Evolutionary conservation across 495 filamentous ascomycete genomes (phyloP), one percentile per base, ranked within the genome.

Genomic region (Penicilliopsis zonata): DNA sequence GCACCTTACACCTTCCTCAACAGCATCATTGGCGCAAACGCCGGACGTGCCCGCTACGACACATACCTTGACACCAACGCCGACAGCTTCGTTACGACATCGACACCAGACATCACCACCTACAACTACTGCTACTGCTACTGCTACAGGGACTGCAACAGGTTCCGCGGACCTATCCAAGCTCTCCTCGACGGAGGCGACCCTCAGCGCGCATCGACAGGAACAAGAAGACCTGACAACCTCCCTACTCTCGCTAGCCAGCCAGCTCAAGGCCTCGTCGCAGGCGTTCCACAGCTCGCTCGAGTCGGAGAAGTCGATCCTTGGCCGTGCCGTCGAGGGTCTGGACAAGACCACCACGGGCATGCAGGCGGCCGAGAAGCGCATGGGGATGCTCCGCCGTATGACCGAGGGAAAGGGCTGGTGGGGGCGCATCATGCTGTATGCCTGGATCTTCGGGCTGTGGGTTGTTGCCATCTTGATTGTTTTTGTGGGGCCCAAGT

Each of bases 331-430:
- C 0, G 67, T 70, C 0, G 63, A 78, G 21, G 82, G 81, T 0
- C 66, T 98, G 32, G 82, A 87, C 46, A 73, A 70, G 52, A 92
- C 80, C 41, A 68, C 74, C 23, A 49, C 60, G 5, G 78, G 73
- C 2, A 80, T 98, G 66, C 76, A 83, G 25, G 74, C 72, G 0
- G 80, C 87, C 13, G 70, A 74, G 23, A 63, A 67, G 38, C 57
- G 73, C 36, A 90, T 98, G 78, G 79, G 82, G 0, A 62, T 64
- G 47, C 47, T 94, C 44, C 57, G 69, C 41, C 61, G 67, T 15
- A 78, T 88, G 72, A 83, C 74, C 13, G 86, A 93, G 61, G 86
- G 85, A 7, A 74, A 77, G 49, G 86, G 86, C 1, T 88, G 78
- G 80, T 86, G 72, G 80, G 86, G 81, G 12, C 50, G 86, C 32